Evolutionary conservation across 257 asterid species (phyloP).

Genomic region (Leptodermis oblonga): DNA sequence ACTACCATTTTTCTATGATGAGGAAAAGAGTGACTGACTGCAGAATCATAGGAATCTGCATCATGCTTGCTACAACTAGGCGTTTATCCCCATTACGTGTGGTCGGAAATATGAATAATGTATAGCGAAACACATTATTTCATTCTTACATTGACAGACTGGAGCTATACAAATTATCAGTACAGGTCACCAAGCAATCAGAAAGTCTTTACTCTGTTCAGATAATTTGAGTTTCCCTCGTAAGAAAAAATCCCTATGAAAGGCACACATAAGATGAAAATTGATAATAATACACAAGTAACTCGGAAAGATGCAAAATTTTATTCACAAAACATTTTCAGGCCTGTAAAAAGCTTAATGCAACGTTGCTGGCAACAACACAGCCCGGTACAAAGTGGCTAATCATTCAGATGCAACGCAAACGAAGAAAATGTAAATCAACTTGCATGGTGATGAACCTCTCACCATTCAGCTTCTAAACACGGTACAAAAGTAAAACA

Average conservation of each 20-base stretch:
- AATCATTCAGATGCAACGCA: background rate
- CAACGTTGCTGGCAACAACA: background rate
- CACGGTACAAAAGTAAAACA: conserved; percentile 1
- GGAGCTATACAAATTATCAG: no score
- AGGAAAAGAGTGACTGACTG: conserved; percentile 32
- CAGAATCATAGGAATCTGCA: no score
- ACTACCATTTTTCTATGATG: conserved; percentile 72
- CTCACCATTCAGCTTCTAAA: background rate
- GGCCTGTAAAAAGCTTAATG: background rate
- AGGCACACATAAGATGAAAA: background rate
- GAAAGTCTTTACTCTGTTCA: background rate
- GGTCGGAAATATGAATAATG: no score
- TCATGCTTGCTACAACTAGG: no score
- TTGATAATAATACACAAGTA: background rate
- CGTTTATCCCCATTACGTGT: no score
- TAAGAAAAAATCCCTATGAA: background rate
- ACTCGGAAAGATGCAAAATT: background rate
- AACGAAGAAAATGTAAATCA: background rate
- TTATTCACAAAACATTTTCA: background rate
- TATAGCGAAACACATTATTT: no score
- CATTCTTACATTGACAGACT: no score
- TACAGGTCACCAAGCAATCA: background rate
- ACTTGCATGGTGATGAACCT: background rate
- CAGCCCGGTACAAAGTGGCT: background rate
- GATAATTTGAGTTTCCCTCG: background rate